Percentiles rank a stretch among this genome's conserved stretches.
phyloP scores from a whole-genome alignment of 495 filamentous ascomycete species.

The Podospora pseudoanserina region DNA sequence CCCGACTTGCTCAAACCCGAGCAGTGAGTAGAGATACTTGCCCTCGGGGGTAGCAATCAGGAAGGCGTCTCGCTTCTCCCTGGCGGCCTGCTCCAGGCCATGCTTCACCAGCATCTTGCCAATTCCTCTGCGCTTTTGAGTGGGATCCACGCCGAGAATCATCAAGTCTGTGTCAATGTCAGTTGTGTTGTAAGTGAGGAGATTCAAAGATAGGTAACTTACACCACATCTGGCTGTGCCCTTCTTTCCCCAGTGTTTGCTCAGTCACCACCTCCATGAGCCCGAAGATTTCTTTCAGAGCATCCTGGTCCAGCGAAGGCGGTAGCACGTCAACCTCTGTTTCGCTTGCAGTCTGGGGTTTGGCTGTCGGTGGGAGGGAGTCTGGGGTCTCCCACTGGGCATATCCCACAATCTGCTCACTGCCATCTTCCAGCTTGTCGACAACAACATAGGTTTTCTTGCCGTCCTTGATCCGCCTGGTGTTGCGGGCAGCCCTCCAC shows the following conservation, averaged over 20 bases:
- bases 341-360: background rate
- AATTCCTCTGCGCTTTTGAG: slow-evolving; percentile 25
- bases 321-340: slow-evolving; percentile 4
- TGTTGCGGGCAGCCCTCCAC: slow-evolving; percentile 19
- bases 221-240: slow-evolving; percentile 30
- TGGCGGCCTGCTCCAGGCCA: slow-evolving; percentile 20
- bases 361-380: background rate
- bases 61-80: slow-evolving; percentile 16
- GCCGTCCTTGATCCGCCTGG: slow-evolving; percentile 21
- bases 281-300: slow-evolving; percentile 1
- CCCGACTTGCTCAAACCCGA: slow-evolving; percentile 19
- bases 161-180: slow-evolving; percentile 21
- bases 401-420: slow-evolving; percentile 21
- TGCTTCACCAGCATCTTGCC: slow-evolving; percentile 26
- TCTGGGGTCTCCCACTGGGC: slow-evolving; percentile 27
- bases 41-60: slow-evolving; percentile 23
- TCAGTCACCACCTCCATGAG: slow-evolving; percentile 10
- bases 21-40: slow-evolving; percentile 17
- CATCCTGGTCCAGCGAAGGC: slow-evolving; percentile 10
- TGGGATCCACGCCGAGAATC: slow-evolving; percentile 22
- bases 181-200: background rate
- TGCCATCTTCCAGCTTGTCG: slow-evolving; percentile 10
- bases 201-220: slow-evolving; percentile 1
- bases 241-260: slow-evolving; percentile 17
- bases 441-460: slow-evolving; percentile 25